Conservation (phyloP, 768 basidiomycete species). For the Krasilnikovozyma curviuscula region DNA sequence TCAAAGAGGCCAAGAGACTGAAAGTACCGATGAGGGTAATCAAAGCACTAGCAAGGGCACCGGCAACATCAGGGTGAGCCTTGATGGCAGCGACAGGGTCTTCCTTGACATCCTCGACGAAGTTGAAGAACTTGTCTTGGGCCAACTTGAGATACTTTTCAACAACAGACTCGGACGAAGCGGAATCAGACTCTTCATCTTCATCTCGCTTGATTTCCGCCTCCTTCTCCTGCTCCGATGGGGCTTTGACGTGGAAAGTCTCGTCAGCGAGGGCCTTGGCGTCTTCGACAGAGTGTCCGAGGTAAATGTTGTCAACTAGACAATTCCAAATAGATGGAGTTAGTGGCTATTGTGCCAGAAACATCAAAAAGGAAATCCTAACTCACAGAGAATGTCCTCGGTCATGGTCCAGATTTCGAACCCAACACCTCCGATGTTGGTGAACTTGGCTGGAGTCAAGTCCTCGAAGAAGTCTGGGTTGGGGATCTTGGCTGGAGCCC, state of each 20-base stretch:
- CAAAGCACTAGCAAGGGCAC: constrained; percentile 44
- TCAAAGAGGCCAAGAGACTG: constrained; percentile 26
- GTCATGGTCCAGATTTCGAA: constrained; percentile 99
- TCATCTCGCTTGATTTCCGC: constrained; percentile 23
- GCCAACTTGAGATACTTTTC: constrained; percentile 62
- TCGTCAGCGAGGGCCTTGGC: constrained; percentile 65
- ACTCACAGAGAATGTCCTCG: constrained; percentile 68
- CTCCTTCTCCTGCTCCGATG: constrained; percentile 39
- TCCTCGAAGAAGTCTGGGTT: constrained; percentile 91
- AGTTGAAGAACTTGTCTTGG: constrained; percentile 54
- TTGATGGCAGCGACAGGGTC: constrained; percentile 70
- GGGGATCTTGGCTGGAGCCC: constrained; percentile 74
- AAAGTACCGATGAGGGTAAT: constrained; percentile 69
- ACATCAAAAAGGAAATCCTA: constrained; percentile 22
- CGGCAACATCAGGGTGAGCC: constrained; percentile 71
- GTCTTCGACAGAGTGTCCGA: constrained; percentile 72
- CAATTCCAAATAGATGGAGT: not conserved
- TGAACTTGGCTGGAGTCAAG: constrained; percentile 55
- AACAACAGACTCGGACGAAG: constrained; percentile 36
- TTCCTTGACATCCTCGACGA: constrained; percentile 54
- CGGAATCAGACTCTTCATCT: constrained; percentile 34
- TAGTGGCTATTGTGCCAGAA: too few relatives aligned
- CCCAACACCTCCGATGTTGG: constrained; percentile 83
- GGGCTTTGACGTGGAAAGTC: constrained; percentile 80
- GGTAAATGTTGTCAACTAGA: constrained; percentile 41